These are phyloP conservation scores for Saturnispora bothae DNA, from an alignment of 805 yeast species.

Conservation along the genomic window DNA sequence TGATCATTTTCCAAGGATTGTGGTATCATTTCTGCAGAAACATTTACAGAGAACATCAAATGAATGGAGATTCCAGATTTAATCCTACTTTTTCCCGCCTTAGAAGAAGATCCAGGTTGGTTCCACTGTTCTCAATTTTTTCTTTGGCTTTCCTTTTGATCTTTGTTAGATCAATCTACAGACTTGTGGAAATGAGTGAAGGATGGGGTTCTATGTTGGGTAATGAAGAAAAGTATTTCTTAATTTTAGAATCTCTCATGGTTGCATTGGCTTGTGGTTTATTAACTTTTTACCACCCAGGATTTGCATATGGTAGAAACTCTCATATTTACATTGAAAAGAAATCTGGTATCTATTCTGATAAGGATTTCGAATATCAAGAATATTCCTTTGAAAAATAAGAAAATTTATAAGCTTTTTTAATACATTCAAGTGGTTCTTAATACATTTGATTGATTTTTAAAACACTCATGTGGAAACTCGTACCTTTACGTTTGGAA, in stretches of 20 bases:
- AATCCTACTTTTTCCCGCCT: conserved; percentile 26
- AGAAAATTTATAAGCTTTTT: no score
- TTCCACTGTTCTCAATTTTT: background rate
- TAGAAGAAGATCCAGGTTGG: conserved; percentile 17
- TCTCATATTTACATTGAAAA: background rate
- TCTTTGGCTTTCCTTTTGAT: conserved; percentile 24
- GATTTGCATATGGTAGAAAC: background rate
- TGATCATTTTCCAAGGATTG: conserved; percentile 45
- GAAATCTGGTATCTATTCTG: no score
- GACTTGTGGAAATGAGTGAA: conserved; percentile 60
- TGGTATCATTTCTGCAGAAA: conserved; percentile 35
- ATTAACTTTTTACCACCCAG: conserved; percentile 39
- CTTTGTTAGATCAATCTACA: conserved; percentile 58
- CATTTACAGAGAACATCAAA: conserved; percentile 20
- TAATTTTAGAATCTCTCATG: conserved; percentile 55
- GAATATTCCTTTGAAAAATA: no score
- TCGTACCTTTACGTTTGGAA: no score
- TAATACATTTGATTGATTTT: no score
- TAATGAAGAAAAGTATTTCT: conserved; percentile 46
- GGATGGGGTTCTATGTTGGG: conserved; percentile 67
- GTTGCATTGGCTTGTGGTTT: conserved; percentile 38
- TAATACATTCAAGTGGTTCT: no score
- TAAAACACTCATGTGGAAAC: no score
- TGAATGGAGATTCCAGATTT: conserved; percentile 24
- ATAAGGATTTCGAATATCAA: no score